Evolutionary conservation across 1,284 basidiomycete genomes (phyloP), one percentile per base, ranked within the genome.

Genomic region (Cryptococcus sp.): DNA sequence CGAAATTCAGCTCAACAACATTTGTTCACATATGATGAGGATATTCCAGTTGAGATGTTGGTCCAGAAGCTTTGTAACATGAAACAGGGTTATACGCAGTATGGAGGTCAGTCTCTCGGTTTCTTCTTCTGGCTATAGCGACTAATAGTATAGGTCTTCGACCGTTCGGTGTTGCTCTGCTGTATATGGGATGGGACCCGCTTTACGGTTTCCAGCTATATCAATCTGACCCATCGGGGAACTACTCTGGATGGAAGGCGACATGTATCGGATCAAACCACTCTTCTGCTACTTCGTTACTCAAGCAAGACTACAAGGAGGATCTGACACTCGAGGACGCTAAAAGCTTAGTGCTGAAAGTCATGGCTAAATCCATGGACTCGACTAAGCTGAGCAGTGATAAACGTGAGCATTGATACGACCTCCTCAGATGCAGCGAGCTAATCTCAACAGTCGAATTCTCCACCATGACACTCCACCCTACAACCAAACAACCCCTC

Each of bases 291-390:
- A 61, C 73, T 3, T 68, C 65, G 43, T 79, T 98, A 67, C 79
- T 99, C 63, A 95, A 98, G 81, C 95, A 99, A 79, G 96, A 99
- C 75, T 98, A 98, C 80, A 96, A 97, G 77, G 95, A 98, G 65
- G 91, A 93, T 59, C 87, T 98, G 57, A 80, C 83, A 14, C 82
- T 96, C 43, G 89, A 93, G 69, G 91, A 93, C 54, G 94, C 93
- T n/a, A 88, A 95, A 68, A 86, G 84, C 32, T 81, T 99, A 42
- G 92, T 91, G 49, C 82, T 97, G 65, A 89, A 88, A 79, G 89
- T 93, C 52, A 91, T 99, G 87, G 94, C 92, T 82, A 98, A 98
- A 84, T 98, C 95, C 48, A 97, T 98, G 94, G 95, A 99, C 74
- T 93, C 91, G 62, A 98, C 95, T 34, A 94, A 90, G 51, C 78